phyloP scores from a whole-genome alignment of 2,329 filamentous ascomycete genomes.

The Exophiala calicioides region DNA sequence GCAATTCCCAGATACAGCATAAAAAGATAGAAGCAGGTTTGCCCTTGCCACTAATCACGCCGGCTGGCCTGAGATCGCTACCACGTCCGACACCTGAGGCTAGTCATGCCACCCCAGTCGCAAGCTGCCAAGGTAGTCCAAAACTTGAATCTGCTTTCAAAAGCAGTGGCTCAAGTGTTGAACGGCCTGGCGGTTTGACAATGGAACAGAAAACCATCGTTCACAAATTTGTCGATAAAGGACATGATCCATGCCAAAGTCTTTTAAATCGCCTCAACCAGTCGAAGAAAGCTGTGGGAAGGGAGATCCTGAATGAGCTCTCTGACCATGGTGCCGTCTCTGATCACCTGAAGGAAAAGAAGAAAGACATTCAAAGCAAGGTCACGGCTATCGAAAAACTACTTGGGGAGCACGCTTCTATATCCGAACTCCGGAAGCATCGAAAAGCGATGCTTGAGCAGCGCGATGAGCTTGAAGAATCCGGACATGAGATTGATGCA shows the following conservation, averaged over 20 bases:
- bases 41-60: too few relatives aligned
- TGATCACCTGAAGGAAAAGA: constrained; percentile 16
- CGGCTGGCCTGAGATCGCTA: too few relatives aligned
- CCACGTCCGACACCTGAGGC: constrained; percentile 3
- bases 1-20: not conserved
- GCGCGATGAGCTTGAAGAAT: constrained; percentile 36
- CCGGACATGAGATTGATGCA: constrained; percentile 22
- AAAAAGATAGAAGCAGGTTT: too few relatives aligned
- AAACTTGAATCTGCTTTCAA: constrained; percentile 10
- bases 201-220: constrained; percentile 19
- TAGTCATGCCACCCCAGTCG: not conserved
- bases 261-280: constrained; percentile 25
- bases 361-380: constrained; percentile 36
- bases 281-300: constrained; percentile 21
- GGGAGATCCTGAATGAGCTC: constrained; percentile 27
- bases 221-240: constrained; percentile 17
- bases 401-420: constrained; percentile 36
- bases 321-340: constrained; percentile 29
- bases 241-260: constrained; percentile 16
- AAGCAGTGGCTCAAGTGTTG: constrained; percentile 14
- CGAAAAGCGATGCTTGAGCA: constrained; percentile 28
- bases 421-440: constrained; percentile 14
- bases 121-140: not conserved
- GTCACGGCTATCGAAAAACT: constrained; percentile 39
- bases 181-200: constrained; percentile 5